Evolutionary conservation across 176 grass and related monocot genomes (phyloP), one percentile per base, ranked within the genome.

Genomic region (Carex kokanica): DNA sequence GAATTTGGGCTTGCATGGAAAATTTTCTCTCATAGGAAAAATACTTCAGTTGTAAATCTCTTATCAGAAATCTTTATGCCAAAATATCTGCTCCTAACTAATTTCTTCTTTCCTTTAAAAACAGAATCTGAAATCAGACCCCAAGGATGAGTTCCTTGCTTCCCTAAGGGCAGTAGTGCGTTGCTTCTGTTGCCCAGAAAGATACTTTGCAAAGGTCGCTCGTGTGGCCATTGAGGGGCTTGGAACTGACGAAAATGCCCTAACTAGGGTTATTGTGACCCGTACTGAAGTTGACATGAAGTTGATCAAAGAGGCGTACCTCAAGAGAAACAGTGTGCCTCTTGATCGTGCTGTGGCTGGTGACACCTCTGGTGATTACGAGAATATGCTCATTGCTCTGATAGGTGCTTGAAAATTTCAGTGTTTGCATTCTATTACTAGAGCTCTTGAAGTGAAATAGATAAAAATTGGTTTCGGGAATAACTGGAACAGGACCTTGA

Each of bases 241-340:
- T 62, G 91, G 96, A 55, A 99, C 91, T 15, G 96, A 95, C 32
- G 93, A 99, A 81, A 70, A 93, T 74, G 65, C 83, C 60, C 88
- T 98, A 65, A 95, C 96, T 55, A 92, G 96, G 80, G 49, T 93
- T 52, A 89, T 99, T 72, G 79, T 84, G 13, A 93, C 91, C 17
- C 96, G 86, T 0, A 91, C 93, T 17, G 93, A 95, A 81, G 80
- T 95, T 14, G 91, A 95, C 54, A 86, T 99, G 85, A 93, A 92
- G 84, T 58, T 85, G 36, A 95, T 95, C 61, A 88, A 92, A 64
- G 89, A 89, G 65, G 86, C 88, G 2, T 99, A 99, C 86, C 80
- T 87, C 79, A 95, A 95, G 85, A 90, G 96, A 27, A 99, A 91
- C 86, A 99, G 91, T 16, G 82, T 88, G 58, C 91, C 91, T 0